Evolutionary conservation across 129 eudicot genomes (phyloP).

Genomic region (Arctium lappa): DNA sequence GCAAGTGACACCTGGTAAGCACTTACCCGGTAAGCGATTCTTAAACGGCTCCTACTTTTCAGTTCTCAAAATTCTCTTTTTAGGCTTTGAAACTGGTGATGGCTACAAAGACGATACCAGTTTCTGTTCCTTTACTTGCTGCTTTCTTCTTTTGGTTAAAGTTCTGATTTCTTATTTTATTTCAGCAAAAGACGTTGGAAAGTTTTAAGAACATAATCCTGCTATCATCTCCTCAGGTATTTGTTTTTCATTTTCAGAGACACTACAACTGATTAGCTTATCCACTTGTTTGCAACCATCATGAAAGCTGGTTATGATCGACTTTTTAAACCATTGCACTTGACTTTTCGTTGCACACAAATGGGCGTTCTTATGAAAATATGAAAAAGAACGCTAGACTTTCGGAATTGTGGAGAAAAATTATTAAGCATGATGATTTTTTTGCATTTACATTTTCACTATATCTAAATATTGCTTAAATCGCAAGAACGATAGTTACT

Average conservation of each 20-base stretch:
- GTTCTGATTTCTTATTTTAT: conserved; percentile 16
- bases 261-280: background rate
- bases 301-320: background rate
- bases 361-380: background rate
- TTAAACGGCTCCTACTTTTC: background rate
- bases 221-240: conserved; percentile 96
- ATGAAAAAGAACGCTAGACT: background rate
- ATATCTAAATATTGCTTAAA: no score
- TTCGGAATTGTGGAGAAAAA: no score
- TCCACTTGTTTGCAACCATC: background rate
- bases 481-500: background rate
- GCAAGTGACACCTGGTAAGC: no score
- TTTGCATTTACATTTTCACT: background rate
- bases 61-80: background rate
- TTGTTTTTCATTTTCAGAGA: background rate
- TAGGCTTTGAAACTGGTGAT: background rate
- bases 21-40: background rate
- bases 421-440: background rate
- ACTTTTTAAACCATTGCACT: background rate
- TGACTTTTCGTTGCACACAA: background rate
- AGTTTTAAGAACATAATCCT: conserved; percentile 78
- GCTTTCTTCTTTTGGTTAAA: background rate
- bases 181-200: conserved; percentile 92
- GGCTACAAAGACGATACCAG: background rate
- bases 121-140: background rate